Evolutionary conservation across 331 rosid genomes (phyloP).

Genomic region (Spiraea crenata): DNA sequence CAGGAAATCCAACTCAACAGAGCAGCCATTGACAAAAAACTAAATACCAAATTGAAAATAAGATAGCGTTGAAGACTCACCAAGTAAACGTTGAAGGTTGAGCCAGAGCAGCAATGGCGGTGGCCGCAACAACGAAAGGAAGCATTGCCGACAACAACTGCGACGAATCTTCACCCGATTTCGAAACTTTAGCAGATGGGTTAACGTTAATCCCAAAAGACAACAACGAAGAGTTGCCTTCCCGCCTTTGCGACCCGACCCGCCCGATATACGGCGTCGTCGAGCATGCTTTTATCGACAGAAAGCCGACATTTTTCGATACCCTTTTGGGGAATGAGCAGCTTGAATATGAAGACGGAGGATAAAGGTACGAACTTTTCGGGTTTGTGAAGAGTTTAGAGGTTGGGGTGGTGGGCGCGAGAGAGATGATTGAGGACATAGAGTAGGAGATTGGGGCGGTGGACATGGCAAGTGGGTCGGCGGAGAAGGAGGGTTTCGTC

Average conservation of each 20-base stretch:
- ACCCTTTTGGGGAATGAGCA: conserved; percentile 24
- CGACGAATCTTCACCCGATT: conserved; percentile 45
- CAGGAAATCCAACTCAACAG: conserved; percentile 4
- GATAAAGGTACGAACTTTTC: background rate
- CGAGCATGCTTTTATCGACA: conserved; percentile 51
- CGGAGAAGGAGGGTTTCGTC: background rate
- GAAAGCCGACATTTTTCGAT: conserved; percentile 26
- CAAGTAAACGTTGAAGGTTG: conserved; percentile 91
- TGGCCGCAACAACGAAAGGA: conserved; percentile 87
- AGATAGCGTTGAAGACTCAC: conserved; percentile 31
- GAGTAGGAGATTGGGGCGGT: conserved; percentile 14
- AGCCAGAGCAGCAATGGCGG: conserved; percentile 78
- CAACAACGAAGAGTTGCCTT: conserved; percentile 50
- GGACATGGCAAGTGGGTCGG: background rate
- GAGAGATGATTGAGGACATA: conserved; percentile 35
- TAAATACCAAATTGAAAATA: background rate
- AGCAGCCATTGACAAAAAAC: background rate
- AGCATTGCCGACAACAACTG: conserved; percentile 78
- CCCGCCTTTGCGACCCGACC: conserved; percentile 42
- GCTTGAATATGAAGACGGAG: conserved; percentile 16
- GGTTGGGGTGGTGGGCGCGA: background rate
- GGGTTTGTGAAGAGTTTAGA: conserved; percentile 17
- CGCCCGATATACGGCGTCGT: conserved; percentile 50
- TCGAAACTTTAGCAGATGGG: conserved; percentile 29
- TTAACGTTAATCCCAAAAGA: conserved; percentile 52